Percentiles rank a stretch among this genome's conserved stretches.
Evolutionary conservation across 2,329 filamentous ascomycete genomes (phyloP).

Genomic region (Chaetomiaceae sp.): DNA sequence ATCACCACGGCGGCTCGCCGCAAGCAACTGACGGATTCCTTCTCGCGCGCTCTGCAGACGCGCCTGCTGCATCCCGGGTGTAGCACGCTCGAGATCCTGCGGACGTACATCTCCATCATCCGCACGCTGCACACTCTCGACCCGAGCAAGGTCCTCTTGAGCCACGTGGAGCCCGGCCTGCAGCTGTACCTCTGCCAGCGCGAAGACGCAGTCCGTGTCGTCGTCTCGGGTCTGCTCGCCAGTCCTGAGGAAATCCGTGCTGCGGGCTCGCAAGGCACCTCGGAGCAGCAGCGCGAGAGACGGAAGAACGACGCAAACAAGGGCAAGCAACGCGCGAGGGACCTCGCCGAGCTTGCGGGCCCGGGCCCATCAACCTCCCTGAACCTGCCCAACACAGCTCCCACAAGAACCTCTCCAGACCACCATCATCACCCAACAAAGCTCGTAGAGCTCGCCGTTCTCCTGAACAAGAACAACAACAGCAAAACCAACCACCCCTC

Average conservation of each 20-base stretch:
- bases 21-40: conserved; percentile 64
- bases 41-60: conserved; percentile 60
- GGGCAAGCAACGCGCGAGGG: not conserved
- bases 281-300: conserved; percentile 15
- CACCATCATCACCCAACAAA: conserved; percentile 34
- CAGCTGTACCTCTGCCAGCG: conserved; percentile 70
- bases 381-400: not conserved
- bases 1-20: conserved; percentile 66
- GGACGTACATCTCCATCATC: conserved; percentile 76
- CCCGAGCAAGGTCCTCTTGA: conserved; percentile 70
- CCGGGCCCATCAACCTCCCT: conserved; percentile 6
- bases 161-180: conserved; percentile 67
- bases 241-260: conserved; percentile 45
- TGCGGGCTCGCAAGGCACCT: conserved; percentile 31
- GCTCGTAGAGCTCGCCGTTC: conserved; percentile 62
- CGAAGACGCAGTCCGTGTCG: conserved; percentile 73
- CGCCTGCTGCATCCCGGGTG: conserved; percentile 70
- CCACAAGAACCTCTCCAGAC: not conserved
- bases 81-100: conserved; percentile 70
- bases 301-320: not conserved
- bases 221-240: conserved; percentile 69
- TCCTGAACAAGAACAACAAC: conserved; percentile 66
- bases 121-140: conserved; percentile 71
- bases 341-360: conserved; percentile 11
- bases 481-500: too few relatives aligned